A percentile compares a stretch with the other conserved stretches of the same genome.
Evolutionary conservation across 352 stramenopile species (phyloP).

Genomic region (Phytophthora fragariae): DNA sequence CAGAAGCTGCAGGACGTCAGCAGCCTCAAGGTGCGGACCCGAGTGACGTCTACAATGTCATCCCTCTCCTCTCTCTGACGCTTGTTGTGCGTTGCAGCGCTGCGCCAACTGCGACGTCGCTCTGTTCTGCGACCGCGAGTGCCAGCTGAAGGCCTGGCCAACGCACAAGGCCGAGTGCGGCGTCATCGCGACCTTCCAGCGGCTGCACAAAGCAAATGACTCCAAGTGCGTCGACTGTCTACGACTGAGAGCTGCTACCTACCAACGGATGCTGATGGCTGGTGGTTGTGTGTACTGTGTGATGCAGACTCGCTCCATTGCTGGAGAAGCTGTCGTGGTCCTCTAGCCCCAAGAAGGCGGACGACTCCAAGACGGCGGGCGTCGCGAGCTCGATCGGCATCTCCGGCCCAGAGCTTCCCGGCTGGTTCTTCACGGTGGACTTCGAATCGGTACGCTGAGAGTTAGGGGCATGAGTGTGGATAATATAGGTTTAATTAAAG

Average conservation of each 20-base stretch:
- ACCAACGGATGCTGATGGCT: background rate
- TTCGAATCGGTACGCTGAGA: conserved; percentile 50
- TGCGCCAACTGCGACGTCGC: conserved; percentile 67
- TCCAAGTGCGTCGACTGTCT: conserved; percentile 18
- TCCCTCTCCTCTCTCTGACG: background rate
- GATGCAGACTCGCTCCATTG: conserved; percentile 44
- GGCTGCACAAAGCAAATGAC: conserved; percentile 22
- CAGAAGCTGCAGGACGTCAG: conserved; percentile 52
- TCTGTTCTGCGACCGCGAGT: conserved; percentile 72
- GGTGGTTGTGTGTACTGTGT: background rate
- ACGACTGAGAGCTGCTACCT: no score
- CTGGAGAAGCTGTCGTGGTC: conserved; percentile 55
- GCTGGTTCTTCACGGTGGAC: conserved; percentile 75
- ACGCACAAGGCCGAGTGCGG: conserved; percentile 68
- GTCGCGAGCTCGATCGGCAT: conserved; percentile 69
- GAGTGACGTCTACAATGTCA: background rate
- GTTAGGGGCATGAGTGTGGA: background rate
- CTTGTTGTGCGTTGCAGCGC: conserved; percentile 37
- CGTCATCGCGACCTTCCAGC: conserved; percentile 65
- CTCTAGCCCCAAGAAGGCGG: conserved; percentile 42
- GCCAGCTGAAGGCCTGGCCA: conserved; percentile 65
- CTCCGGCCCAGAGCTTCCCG: conserved; percentile 45
- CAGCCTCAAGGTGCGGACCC: conserved; percentile 50
- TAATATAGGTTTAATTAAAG: background rate
- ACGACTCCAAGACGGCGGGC: conserved; percentile 48